Evolutionary conservation across 768 basidiomycete genomes (phyloP), one percentile per base, ranked within the genome.

Genomic region (Russula dissimulans): DNA sequence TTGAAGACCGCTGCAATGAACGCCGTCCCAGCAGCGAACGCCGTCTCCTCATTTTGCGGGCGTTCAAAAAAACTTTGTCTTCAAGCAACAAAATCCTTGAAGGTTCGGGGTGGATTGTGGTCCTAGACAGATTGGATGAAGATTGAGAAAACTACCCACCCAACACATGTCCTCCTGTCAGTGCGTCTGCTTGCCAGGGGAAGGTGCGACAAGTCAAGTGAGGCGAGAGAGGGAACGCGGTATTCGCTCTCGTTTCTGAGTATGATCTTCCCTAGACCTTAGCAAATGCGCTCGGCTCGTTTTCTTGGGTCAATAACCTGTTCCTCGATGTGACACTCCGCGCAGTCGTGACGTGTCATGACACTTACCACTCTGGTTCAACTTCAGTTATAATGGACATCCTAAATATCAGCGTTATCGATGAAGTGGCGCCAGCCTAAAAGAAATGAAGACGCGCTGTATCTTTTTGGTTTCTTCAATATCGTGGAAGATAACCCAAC

Each of bases 381-480:
- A 97, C 91, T 67, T 95, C 92, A 1, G 95, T 97, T 38, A 97
- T 71, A 64, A 97, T 86, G 26, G 89, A 83, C 68, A 99, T 97
- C 70, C 97, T 92, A 60, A 34, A 32, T 11, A 49, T 29, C 52
- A 17, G 46, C 65, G 71, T 54, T 72, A 60, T 57, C 46, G 18
- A 32, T 38, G 17, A 53, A 64, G 60, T 17, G 22, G 49, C 51
- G 4, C 34, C 34, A 41, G 12, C n/a, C 29, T 32, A 44, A 4
- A 44, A 7, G 29, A 22, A 1, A 41, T 7, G 31, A 45, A 36
- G 22, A 71, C 89, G 67, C 66, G 91, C 90, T 91, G 95, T 44
- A 85, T 86, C 69, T 94, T 97, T 65, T 92, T 95, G 0, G 97
- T 97, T 72, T 98, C 95, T 67, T 97, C 87, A 76, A 97, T 85